Evolutionary conservation across 345 rosid species (phyloP), one percentile per base, ranked within the genome.

Genomic region (Salix dunnii): DNA sequence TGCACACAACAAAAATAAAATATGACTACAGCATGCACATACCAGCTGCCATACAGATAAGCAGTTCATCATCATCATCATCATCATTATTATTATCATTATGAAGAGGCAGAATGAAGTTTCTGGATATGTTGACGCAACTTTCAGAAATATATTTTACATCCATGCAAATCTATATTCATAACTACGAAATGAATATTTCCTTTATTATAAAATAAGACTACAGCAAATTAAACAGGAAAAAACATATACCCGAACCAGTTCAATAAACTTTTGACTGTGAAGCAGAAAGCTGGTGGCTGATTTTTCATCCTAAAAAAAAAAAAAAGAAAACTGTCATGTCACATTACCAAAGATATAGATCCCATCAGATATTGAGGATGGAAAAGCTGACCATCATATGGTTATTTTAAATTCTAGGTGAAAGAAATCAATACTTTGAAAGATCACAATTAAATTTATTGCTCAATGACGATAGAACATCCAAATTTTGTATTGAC

Each of bases 231-330:
- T 25, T 25, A 71, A 38, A 49, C 46, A 48, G 66, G 48, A 55
- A 64, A 72, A 51, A 42, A 62, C 11, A 46, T 35, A 40, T 90
- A 96, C 98, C 97, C 97, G 93, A 63, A 93, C 89, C 72, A 93
- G 78, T 85, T 96, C 99, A 36, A 96, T 90, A 78, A 96, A 96
- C 67, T 89, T 91, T 78, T 96, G 99, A 82, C 94, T 86, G 85
- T 89, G 92, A 78, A 96, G 90, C 77, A 96, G 90, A 84, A 93
- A 92, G 76, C 97, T 93, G 67, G 89, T 87, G 21, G 89, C 90
- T 20, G 98, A 93, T 85, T 90, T 91, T 69, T 92, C 95, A 79
- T 92, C 97, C 98, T 93, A 95, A 86, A 84, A 61, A 67, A 74
- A 79, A 40, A 40, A 43, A 70, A 25, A 85, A 68, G 71, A 61